Conservation (phyloP, 306 rosid genomes). For the Begonia peltatifolia region DNA sequence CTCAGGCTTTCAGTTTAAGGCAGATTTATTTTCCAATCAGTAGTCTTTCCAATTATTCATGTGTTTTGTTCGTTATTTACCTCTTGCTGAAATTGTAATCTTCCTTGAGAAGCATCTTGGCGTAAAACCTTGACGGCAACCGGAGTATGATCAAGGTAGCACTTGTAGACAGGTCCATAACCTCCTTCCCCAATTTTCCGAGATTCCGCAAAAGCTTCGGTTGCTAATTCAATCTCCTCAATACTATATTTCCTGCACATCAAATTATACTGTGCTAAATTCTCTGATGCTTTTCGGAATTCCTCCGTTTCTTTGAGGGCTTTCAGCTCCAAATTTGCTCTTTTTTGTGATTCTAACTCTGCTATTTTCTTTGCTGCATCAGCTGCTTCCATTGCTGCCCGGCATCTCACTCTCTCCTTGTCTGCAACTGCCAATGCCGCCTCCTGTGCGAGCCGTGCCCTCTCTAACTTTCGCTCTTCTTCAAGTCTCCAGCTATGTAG, state of each 20-base stretch:
- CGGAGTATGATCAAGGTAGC: conserved; percentile 67
- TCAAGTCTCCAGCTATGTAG: conserved; percentile 35
- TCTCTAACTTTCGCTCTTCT: conserved; percentile 59
- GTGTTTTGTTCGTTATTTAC: conserved; percentile 24
- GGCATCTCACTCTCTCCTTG: conserved; percentile 65
- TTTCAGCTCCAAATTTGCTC: conserved; percentile 37
- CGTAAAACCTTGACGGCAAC: conserved; percentile 87
- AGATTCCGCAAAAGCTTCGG: conserved; percentile 38
- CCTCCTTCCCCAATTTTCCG: conserved; percentile 92
- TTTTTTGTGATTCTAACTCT: conserved; percentile 39
- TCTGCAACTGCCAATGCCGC: conserved; percentile 60
- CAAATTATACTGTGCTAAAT: conserved; percentile 37
- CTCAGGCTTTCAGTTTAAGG: too few species aligned
- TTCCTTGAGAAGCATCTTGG: conserved; percentile 65
- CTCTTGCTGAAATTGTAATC: conserved; percentile 88
- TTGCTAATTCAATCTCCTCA: conserved; percentile 74
- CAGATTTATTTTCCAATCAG: not conserved
- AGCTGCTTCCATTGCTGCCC: conserved; percentile 62
- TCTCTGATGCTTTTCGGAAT: conserved; percentile 37
- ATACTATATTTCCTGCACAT: conserved; percentile 55
- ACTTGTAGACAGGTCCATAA: conserved; percentile 69
- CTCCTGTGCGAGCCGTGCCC: conserved; percentile 51
- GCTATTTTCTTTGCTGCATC: conserved; percentile 78
- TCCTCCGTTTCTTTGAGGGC: conserved; percentile 60
- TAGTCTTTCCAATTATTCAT: too few species aligned